A percentile compares a stretch with the other conserved stretches of the same genome.
Evolutionary conservation across 2,329 filamentous ascomycete genomes (phyloP).

Genomic region (Hortaea werneckii): DNA sequence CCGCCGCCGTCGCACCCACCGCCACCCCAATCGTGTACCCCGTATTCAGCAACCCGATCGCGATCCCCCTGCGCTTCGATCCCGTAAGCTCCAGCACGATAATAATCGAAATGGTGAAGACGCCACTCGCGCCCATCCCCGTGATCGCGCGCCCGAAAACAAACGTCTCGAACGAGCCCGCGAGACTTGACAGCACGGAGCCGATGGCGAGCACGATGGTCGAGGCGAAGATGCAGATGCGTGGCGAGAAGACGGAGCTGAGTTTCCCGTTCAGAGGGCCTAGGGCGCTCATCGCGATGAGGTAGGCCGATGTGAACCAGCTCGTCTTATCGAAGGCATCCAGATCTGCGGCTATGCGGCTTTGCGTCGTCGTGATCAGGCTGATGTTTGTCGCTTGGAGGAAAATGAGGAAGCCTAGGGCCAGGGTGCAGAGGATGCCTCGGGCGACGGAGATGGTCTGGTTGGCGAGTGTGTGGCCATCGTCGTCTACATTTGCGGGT

Average conservation of each 20-base stretch:
- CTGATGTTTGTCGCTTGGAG: constrained; percentile 58
- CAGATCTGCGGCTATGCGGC: constrained; percentile 62
- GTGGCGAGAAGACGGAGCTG: constrained; percentile 62
- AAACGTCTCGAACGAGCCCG: constrained; percentile 51
- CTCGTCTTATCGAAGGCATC: constrained; percentile 61
- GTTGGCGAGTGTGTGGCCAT: constrained; percentile 13
- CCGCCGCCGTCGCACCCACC: constrained; percentile 60
- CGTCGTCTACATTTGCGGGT: not conserved
- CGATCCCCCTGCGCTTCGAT: constrained; percentile 58
- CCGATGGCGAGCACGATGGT: constrained; percentile 52
- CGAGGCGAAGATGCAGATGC: constrained; percentile 53
- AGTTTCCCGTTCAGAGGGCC: constrained; percentile 63
- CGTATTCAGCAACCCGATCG: constrained; percentile 63
- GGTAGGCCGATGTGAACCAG: constrained; percentile 74
- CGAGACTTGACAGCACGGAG: constrained; percentile 52
- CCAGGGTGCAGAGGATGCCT: constrained; percentile 11
- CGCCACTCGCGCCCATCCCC: constrained; percentile 60
- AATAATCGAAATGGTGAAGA: constrained; percentile 65
- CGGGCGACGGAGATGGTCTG: constrained; percentile 13
- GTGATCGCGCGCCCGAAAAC: constrained; percentile 58
- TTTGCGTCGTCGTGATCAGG: constrained; percentile 72
- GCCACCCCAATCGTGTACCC: constrained; percentile 63
- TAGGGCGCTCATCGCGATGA: constrained; percentile 51
- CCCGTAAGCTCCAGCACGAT: constrained; percentile 64
- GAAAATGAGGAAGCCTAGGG: constrained; percentile 25